Evolutionary conservation across 2,329 filamentous ascomycete genomes (phyloP).

Genomic region (Ophiostoma australiae): DNA sequence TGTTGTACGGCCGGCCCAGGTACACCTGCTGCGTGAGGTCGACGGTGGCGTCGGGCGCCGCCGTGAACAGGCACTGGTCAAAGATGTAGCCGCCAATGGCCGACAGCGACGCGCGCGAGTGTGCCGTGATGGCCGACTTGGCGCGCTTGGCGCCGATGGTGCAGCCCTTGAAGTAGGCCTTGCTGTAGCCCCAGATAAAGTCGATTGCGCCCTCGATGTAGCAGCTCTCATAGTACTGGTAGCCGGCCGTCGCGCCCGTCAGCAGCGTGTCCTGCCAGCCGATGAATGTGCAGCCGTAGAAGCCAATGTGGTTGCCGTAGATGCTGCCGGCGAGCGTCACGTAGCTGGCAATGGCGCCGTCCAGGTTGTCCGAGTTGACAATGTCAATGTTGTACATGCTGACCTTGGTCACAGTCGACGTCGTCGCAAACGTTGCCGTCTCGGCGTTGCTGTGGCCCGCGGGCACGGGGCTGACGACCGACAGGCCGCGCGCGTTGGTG

Average conservation of each 20-base stretch:
- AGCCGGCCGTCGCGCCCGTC: constrained; percentile 28
- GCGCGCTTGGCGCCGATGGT: constrained; percentile 37
- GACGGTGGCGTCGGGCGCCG: constrained; percentile 35
- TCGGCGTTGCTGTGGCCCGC: constrained; percentile 35
- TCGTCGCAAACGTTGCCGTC: background rate
- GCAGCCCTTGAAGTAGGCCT: constrained; percentile 33
- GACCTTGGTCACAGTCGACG: constrained; percentile 40
- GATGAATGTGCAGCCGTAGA: constrained; percentile 32
- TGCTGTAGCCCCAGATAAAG: constrained; percentile 24
- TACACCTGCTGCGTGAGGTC: constrained; percentile 51
- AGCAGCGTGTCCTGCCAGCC: constrained; percentile 35
- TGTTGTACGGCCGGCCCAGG: constrained; percentile 47
- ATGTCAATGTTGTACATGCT: constrained; percentile 51
- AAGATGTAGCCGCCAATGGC: constrained; percentile 27
- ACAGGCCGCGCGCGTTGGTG: constrained; percentile 37
- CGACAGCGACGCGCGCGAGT: constrained; percentile 32
- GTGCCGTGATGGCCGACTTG: constrained; percentile 33
- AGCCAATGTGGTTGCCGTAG: constrained; percentile 34
- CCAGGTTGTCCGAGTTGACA: constrained; percentile 32
- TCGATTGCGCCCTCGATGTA: constrained; percentile 35
- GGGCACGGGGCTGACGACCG: constrained; percentile 36
- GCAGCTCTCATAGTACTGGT: constrained; percentile 35
- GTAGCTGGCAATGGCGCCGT: constrained; percentile 26
- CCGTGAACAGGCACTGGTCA: constrained; percentile 13
- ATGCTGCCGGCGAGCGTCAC: constrained; percentile 34